Evolutionary conservation across 805 yeast species (phyloP).

Genomic region (Barnettozyma sucrosica): DNA sequence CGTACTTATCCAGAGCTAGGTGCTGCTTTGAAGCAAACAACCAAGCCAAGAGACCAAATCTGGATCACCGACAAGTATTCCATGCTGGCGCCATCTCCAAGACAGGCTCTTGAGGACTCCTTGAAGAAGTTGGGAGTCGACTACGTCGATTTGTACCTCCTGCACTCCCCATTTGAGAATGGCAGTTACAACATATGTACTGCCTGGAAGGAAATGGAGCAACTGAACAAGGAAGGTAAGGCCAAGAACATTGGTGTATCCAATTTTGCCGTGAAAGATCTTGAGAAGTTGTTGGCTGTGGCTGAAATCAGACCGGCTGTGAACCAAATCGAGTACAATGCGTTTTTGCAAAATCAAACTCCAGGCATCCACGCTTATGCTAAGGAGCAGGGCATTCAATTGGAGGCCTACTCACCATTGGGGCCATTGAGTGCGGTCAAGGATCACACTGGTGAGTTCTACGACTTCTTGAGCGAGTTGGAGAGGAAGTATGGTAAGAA

Average conservation of each 20-base stretch:
- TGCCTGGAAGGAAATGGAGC: conserved; percentile 50
- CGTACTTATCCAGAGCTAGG: conserved; percentile 48
- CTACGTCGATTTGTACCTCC: conserved; percentile 46
- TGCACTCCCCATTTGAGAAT: conserved; percentile 42
- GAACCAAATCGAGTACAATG: conserved; percentile 62
- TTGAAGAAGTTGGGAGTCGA: conserved; percentile 37
- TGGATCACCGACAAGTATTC: conserved; percentile 53
- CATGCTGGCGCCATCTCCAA: conserved; percentile 32
- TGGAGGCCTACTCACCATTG: conserved; percentile 68
- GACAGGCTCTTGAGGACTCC: conserved; percentile 33
- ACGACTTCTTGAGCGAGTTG: conserved; percentile 36
- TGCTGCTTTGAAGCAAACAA: conserved; percentile 37
- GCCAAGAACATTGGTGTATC: conserved; percentile 59
- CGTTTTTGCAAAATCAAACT: conserved; percentile 64
- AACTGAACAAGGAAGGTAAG: conserved; percentile 43
- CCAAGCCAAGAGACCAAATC: conserved; percentile 42
- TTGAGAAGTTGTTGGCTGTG: conserved; percentile 36
- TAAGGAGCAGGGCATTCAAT: conserved; percentile 40
- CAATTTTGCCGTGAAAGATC: conserved; percentile 43
- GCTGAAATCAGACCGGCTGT: conserved; percentile 45
- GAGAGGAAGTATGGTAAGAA: conserved; percentile 52
- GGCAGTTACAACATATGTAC: conserved; percentile 37
- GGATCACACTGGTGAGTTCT: conserved; percentile 35
- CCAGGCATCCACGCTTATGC: conserved; percentile 49
- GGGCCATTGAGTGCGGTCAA: conserved; percentile 51